Evolutionary conservation across 441 rosid species (phyloP).

Genomic region (Bruguiera hainesii): DNA sequence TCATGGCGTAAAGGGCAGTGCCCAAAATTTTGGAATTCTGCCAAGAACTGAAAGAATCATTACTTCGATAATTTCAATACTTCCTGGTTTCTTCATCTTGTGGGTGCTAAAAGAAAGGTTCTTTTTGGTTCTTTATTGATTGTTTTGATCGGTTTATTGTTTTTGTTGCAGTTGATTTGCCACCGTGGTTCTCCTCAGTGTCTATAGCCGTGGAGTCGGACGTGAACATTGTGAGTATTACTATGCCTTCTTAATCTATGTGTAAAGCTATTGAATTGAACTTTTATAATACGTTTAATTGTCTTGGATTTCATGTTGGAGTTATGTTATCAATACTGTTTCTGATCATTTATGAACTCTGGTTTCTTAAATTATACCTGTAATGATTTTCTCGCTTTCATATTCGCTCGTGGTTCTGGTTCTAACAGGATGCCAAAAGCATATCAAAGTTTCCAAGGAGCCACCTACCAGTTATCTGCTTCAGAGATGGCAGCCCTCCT

Average conservation of each 20-base stretch:
- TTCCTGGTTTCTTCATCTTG: too few relatives aligned
- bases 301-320: not conserved
- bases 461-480: slow-evolving; percentile 69
- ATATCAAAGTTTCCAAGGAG: slow-evolving; percentile 46
- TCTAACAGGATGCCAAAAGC: slow-evolving; percentile 46
- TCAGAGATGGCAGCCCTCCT: slow-evolving; percentile 95
- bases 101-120: not conserved
- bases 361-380: not conserved
- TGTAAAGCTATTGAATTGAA: not conserved
- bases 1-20: slow-evolving; percentile 3
- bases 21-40: slow-evolving; percentile 8
- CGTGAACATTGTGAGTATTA: slow-evolving; percentile 73
- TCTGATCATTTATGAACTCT: not conserved
- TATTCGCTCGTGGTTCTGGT: slow-evolving; percentile 17
- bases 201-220: slow-evolving; percentile 67
- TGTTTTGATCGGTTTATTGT: slow-evolving; percentile 19
- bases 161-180: slow-evolving; percentile 72
- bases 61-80: too few relatives aligned
- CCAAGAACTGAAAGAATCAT: not conserved
- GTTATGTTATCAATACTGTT: not conserved
- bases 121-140: not conserved
- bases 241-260: slow-evolving; percentile 3
- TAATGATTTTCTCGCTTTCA: not conserved
- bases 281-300: not conserved
- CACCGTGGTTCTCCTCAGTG: slow-evolving; percentile 85